Evolutionary conservation across 1,284 basidiomycete genomes (phyloP).

Genomic region (Tilletia walkeri): DNA sequence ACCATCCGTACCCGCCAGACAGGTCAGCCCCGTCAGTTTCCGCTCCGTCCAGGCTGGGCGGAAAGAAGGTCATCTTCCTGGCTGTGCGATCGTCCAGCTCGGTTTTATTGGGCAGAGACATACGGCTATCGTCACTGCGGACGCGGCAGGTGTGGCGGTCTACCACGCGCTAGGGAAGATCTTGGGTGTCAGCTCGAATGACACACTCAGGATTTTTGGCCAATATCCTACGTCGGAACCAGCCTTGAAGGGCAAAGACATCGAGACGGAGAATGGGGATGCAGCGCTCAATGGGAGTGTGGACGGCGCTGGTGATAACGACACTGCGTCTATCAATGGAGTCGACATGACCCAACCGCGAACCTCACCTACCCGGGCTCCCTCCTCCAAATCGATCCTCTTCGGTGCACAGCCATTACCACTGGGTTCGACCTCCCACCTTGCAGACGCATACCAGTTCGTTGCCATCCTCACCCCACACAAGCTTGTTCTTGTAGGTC

Average conservation of each 20-base stretch:
- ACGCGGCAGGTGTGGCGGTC: slow-evolving; percentile 87
- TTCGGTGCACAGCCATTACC: slow-evolving; percentile 80
- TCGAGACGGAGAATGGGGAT: slow-evolving; percentile 31
- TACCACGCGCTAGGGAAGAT: slow-evolving; percentile 94
- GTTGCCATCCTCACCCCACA: slow-evolving; percentile 82
- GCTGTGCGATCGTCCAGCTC: slow-evolving; percentile 80
- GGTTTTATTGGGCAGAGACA: slow-evolving; percentile 90
- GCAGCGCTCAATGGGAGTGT: slow-evolving; percentile 20
- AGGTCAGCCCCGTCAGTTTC: slow-evolving; percentile 70
- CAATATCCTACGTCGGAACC: slow-evolving; percentile 63
- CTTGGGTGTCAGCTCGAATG: slow-evolving; percentile 89
- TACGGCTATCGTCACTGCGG: slow-evolving; percentile 87
- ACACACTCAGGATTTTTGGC: slow-evolving; percentile 89
- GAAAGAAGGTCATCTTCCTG: slow-evolving; percentile 85
- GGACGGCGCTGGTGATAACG: slow-evolving; percentile 22
- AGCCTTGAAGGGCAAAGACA: slow-evolving; percentile 11
- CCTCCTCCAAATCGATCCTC: slow-evolving; percentile 59
- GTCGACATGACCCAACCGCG: background rate
- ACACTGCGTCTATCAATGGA: background rate
- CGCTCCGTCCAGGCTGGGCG: slow-evolving; percentile 72
- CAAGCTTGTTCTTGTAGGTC: slow-evolving; percentile 86
- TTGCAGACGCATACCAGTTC: slow-evolving; percentile 78
- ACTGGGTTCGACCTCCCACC: slow-evolving; percentile 71
- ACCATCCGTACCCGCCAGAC: slow-evolving; percentile 64
- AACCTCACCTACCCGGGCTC: too few relatives aligned